Evolutionary conservation across 1,284 basidiomycete genomes (phyloP).

Genomic region (Rhodofomes roseus): DNA sequence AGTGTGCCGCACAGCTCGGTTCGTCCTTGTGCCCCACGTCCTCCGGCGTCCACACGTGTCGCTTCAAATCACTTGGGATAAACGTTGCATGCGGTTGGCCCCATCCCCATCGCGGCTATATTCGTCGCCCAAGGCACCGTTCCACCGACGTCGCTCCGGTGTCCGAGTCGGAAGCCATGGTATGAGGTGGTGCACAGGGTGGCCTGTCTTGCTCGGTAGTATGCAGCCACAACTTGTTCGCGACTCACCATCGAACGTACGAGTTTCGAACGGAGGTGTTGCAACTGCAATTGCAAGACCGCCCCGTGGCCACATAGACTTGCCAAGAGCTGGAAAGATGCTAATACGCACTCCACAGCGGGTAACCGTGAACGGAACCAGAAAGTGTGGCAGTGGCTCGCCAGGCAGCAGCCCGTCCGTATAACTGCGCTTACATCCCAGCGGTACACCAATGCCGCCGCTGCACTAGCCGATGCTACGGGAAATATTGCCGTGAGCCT

Average conservation of each 20-base stretch:
- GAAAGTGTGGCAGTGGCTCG: too few relatives aligned
- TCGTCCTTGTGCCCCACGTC: conserved; percentile 13
- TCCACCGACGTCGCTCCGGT: conserved; percentile 32
- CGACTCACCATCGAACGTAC: not conserved
- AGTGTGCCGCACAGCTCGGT: conserved; percentile 8
- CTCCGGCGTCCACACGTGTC: conserved; percentile 22
- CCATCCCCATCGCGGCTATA: conserved; percentile 11
- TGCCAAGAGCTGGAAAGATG: not conserved
- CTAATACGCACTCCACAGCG: too few relatives aligned
- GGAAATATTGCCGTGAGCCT: not conserved
- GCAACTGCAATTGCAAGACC: too few relatives aligned
- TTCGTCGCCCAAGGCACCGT: conserved; percentile 23
- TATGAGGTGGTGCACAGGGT: conserved; percentile 9
- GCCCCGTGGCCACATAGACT: too few relatives aligned
- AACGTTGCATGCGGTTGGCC: conserved; percentile 22
- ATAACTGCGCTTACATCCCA: too few relatives aligned
- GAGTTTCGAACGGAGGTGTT: not conserved
- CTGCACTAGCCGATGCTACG: not conserved
- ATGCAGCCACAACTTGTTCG: not conserved
- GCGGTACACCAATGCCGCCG: too few relatives aligned
- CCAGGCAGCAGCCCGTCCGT: too few relatives aligned
- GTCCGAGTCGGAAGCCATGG: not conserved
- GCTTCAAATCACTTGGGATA: conserved; percentile 14
- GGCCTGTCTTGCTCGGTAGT: conserved; percentile 7
- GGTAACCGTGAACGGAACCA: too few relatives aligned